A percentile compares a stretch with the other conserved stretches of the same genome.
These are phyloP conservation scores for Suillus weaverae DNA, from an alignment of 768 basidiomycete species.

Conservation along the genomic window DNA sequence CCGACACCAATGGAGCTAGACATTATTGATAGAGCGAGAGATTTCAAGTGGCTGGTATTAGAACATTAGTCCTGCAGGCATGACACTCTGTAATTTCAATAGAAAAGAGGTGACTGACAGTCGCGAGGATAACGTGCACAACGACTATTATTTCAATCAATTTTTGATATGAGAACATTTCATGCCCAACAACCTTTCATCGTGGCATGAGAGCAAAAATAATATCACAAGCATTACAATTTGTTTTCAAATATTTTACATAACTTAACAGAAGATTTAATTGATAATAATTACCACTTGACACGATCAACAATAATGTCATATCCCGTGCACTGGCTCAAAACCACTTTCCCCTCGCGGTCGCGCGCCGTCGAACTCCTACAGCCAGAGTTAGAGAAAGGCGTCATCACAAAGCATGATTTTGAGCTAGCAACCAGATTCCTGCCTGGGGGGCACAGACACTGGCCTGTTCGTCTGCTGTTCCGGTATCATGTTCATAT, in stretches of 20 bases:
- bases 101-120: background rate
- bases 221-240: no score
- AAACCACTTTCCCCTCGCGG: conserved; percentile 46
- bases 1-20: background rate
- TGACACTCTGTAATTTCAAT: background rate
- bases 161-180: conserved; percentile 1
- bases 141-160: background rate
- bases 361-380: conserved; percentile 31
- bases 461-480: conserved; percentile 41
- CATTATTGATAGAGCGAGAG: background rate
- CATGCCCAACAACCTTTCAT: background rate
- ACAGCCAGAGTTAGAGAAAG: conserved; percentile 31
- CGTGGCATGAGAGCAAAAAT: background rate
- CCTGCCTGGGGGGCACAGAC: conserved; percentile 48
- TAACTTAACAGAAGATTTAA: background rate
- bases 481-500: conserved; percentile 9
- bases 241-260: background rate
- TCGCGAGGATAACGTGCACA: background rate
- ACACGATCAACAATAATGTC: conserved; percentile 26
- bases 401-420: conserved; percentile 42
- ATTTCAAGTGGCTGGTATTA: background rate
- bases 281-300: background rate
- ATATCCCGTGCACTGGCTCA: conserved; percentile 39
- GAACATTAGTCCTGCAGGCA: background rate
- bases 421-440: conserved; percentile 56